Base-by-base conservation (phyloP, 2,329 filamentous ascomycete genomes). In the Dactylellina drechsleri region DNA sequence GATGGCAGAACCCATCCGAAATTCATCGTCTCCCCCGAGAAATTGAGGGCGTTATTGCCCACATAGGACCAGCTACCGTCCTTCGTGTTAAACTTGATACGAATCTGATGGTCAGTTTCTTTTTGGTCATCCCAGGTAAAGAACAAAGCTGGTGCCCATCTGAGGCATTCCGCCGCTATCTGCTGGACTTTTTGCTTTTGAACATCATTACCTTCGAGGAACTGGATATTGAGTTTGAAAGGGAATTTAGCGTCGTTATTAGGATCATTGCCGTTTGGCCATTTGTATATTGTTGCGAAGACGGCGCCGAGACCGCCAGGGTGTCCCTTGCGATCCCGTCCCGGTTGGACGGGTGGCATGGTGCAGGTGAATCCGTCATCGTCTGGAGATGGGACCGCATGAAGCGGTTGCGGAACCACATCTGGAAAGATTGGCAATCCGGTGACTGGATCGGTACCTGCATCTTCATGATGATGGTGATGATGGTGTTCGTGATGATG, bases 181-280 rank as follows among this genome's bases (percentile, higher is more conserved):
- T 26, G 6, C 15, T 28, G 15, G 26, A 56, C 52, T 36, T 56
- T 56, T 31, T 56, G 8, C 23, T 56, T 56, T 56, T 56, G 52
- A 56, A 56, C 28, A 23, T 56, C 52, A 31, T 26, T 56, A 12
- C 52, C 52, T 56, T 56, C 20, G 20, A 56, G 52, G 52, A 56
- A 56, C 20, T 56, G 8, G 52, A 56, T 56, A 31, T 56, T 31
- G 52, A 56, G 26, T 23, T 56, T 56, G 52, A 56, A 56, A 23
- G 52, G 52, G 52, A 56, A 56, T 56, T 56, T 56, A 10, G 52
- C 52, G 23, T 10, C 16, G 28, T 23, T 12, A 13, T 56, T 23
- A 12, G 52, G 8, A 56, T 56, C 52, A 13, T 28, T 18, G 18
- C 52, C 52, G 12, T 56, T 36, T 15, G 52, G 52, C 52, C 52